phyloP scores from a whole-genome alignment of 371 early-diverging fungal species.

The Mucor ambiguus region DNA sequence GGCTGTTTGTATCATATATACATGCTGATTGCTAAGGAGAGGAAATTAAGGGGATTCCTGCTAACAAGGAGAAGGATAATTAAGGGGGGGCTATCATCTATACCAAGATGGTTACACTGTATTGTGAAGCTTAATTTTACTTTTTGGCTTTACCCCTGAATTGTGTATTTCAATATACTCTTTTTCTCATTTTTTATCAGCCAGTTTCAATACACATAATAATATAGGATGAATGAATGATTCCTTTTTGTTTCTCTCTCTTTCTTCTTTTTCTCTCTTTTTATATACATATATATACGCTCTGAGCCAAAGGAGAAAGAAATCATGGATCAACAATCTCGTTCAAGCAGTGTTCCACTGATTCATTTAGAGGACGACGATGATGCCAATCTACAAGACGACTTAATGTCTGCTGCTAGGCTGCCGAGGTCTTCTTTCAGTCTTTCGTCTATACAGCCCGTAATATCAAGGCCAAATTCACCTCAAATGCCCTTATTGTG shows the following conservation, averaged over 20 bases:
- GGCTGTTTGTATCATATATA: not conserved
- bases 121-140: not conserved
- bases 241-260: not conserved
- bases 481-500: not conserved
- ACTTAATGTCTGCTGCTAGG: not conserved
- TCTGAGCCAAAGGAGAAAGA: not conserved
- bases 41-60: not conserved
- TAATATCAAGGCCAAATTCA: not conserved
- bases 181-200: not conserved
- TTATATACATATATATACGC: not conserved
- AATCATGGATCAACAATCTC: constrained; percentile 15
- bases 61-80: not conserved
- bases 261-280: not conserved
- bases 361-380: constrained; percentile 13
- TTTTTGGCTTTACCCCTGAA: constrained; percentile 6
- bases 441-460: constrained; percentile 18
- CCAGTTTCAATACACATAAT: not conserved
- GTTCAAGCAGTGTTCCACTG: constrained; percentile 24
- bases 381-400: constrained; percentile 1
- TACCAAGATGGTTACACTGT: constrained; percentile 10
- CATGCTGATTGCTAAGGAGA: not conserved
- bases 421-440: constrained; percentile 22
- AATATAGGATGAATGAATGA: not conserved
- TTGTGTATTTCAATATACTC: constrained; percentile 3
- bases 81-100: not conserved